Evolutionary conservation across 495 filamentous ascomycete species (phyloP).

Genomic region (Penicillium cosmopolitanum): DNA sequence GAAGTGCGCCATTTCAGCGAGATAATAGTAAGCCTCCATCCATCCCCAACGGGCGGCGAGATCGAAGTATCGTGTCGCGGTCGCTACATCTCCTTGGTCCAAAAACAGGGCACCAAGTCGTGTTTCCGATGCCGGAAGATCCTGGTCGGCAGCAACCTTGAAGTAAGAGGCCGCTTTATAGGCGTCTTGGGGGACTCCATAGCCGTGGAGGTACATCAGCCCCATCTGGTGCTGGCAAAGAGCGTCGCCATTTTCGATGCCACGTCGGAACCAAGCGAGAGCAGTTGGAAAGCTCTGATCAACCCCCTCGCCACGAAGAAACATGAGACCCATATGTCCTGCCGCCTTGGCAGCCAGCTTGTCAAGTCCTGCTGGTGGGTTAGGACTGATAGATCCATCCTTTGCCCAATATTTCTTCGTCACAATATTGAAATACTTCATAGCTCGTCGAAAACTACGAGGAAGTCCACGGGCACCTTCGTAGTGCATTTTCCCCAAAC

Average conservation of each 20-base stretch:
- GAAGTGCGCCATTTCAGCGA: conserved; percentile 85
- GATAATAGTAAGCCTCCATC: conserved; percentile 94
- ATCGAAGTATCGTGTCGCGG: conserved; percentile 87
- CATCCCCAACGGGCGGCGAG: conserved; percentile 85
- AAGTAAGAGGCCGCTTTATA: conserved; percentile 78
- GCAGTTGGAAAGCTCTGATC: conserved; percentile 78
- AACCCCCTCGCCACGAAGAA: conserved; percentile 87
- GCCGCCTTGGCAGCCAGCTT: conserved; percentile 88
- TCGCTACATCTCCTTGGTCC: conserved; percentile 80
- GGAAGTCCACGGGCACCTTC: conserved; percentile 80
- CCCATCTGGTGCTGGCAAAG: conserved; percentile 87
- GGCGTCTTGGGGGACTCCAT: conserved; percentile 75
- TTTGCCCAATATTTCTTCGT: conserved; percentile 87
- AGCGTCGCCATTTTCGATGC: conserved; percentile 76
- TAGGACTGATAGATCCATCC: conserved; percentile 63
- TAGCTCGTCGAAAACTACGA: conserved; percentile 72
- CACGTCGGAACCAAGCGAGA: conserved; percentile 83
- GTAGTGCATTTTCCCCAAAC: conserved; percentile 85
- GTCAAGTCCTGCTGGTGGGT: conserved; percentile 62
- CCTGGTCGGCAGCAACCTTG: conserved; percentile 80
- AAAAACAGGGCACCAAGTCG: conserved; percentile 83
- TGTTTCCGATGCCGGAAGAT: conserved; percentile 81
- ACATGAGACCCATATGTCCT: conserved; percentile 91
- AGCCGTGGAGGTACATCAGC: conserved; percentile 83
- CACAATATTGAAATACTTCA: conserved; percentile 80